phyloP scores from a whole-genome alignment of 495 filamentous ascomycete species.

The Parmelia sp. region DNA sequence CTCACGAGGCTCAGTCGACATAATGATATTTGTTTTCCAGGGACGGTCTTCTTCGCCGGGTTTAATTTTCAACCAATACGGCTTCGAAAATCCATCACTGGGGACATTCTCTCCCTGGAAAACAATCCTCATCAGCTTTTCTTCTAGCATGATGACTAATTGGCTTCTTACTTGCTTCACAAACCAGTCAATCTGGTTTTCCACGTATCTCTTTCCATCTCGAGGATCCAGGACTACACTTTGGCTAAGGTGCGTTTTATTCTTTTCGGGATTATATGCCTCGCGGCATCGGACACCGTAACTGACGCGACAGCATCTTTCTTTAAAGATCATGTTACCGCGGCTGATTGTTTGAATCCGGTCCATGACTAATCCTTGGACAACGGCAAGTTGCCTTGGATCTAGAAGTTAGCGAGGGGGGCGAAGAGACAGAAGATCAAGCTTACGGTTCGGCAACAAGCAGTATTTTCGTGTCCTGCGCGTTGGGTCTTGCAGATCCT shows the following conservation, averaged over 20 bases:
- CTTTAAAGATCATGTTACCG: conserved; percentile 37
- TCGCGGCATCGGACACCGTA: conserved; percentile 49
- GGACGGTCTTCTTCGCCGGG: conserved; percentile 33
- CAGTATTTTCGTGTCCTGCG: conserved; percentile 39
- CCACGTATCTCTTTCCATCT: conserved; percentile 43
- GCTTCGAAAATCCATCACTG: conserved; percentile 35
- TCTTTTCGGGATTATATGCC: conserved; percentile 36
- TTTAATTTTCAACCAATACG: conserved; percentile 42
- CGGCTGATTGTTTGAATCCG: conserved; percentile 45
- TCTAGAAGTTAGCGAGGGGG: neutral
- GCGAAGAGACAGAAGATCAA: neutral
- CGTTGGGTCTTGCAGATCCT: conserved; percentile 31
- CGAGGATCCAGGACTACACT: conserved; percentile 38
- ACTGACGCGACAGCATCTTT: conserved; percentile 48
- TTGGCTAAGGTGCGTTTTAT: conserved; percentile 37
- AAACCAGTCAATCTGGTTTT: conserved; percentile 52
- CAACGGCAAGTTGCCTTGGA: conserved; percentile 48
- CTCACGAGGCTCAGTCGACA: conserved; percentile 38
- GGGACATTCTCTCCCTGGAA: conserved; percentile 34
- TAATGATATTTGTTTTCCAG: conserved; percentile 45
- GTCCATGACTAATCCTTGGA: conserved; percentile 50
- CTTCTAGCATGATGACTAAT: neutral
- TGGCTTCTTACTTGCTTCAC: conserved; percentile 38
- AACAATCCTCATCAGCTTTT: neutral
- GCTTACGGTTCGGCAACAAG: conserved; percentile 47